These are phyloP conservation scores for Debaryomyces nepalensis DNA, from an alignment of 1,139 yeast genomes.

Conservation along the genomic window DNA sequence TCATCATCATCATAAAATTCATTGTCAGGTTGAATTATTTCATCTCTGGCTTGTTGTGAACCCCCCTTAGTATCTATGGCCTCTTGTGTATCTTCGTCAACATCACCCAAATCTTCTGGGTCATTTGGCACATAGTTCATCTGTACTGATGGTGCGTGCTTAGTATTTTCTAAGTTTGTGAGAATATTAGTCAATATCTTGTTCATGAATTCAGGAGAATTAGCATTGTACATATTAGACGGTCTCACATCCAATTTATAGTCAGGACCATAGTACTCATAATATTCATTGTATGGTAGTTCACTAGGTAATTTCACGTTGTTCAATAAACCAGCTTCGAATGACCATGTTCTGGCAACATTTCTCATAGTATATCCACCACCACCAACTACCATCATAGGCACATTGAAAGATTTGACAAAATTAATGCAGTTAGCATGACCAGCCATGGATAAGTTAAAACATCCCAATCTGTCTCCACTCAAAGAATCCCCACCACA, in stretches of 20 bases:
- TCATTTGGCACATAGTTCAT: conserved; percentile 89
- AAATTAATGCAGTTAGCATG: conserved; percentile 95
- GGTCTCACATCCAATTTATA: conserved; percentile 92
- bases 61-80: conserved; percentile 93
- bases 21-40: conserved; percentile 63
- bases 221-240: conserved; percentile 95
- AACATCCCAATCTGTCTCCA: conserved; percentile 90
- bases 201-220: conserved; percentile 89
- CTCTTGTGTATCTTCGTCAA: conserved; percentile 71
- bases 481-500: conserved; percentile 94
- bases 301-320: conserved; percentile 79
- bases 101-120: conserved; percentile 81
- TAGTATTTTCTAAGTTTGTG: conserved; percentile 80
- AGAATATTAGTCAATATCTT: conserved; percentile 80
- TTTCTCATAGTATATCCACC: conserved; percentile 98
- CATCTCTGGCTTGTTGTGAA: conserved; percentile 81
- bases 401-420: conserved; percentile 84
- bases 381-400: conserved; percentile 92
- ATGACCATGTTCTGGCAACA: conserved; percentile 96
- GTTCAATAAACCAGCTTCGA: conserved; percentile 86
- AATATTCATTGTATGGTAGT: conserved; percentile 93
- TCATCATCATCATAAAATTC: conserved; percentile 72
- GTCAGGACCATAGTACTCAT: conserved; percentile 97
- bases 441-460: conserved; percentile 88
- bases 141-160: conserved; percentile 95